Conservation (phyloP, 257 asterid genomes). For the Coffea eugenioides region DNA sequence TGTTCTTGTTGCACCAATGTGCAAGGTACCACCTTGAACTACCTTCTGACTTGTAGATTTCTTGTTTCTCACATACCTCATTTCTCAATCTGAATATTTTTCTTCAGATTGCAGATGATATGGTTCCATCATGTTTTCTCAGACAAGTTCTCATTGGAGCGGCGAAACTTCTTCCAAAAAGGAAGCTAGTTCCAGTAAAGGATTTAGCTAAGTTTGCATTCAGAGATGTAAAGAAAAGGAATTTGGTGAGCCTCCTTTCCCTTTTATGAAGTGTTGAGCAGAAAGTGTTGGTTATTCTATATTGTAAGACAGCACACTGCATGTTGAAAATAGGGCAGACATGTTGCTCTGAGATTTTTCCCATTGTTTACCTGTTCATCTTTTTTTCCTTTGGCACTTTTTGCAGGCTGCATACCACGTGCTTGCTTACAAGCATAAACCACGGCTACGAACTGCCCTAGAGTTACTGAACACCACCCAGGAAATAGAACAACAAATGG, state of each 20-base stretch:
- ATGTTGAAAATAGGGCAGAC: not conserved
- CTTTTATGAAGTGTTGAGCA: not conserved
- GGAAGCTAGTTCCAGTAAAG: slow-evolving; percentile 73
- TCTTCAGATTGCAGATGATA: slow-evolving; percentile 78
- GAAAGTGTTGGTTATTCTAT: not conserved
- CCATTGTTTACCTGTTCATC: not conserved
- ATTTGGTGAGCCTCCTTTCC: slow-evolving; percentile 40
- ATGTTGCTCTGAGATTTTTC: not conserved
- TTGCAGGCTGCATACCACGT: slow-evolving; percentile 63
- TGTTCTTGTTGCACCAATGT: slow-evolving; percentile 95
- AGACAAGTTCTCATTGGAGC: slow-evolving; percentile 60
- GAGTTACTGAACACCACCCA: slow-evolving; percentile 73
- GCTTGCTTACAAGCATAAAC: slow-evolving; percentile 69
- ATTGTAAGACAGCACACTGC: not conserved
- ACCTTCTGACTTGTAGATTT: slow-evolving; percentile 4
- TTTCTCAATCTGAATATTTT: slow-evolving; percentile 5
- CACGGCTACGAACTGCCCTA: slow-evolving; percentile 79
- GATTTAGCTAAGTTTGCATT: slow-evolving; percentile 81
- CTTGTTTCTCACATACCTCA: slow-evolving; percentile 4
- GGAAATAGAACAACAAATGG: slow-evolving; percentile 67
- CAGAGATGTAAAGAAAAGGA: slow-evolving; percentile 61
- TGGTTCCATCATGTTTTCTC: slow-evolving; percentile 74
- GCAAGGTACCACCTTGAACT: slow-evolving; percentile 61
- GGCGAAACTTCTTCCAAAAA: slow-evolving; percentile 76
- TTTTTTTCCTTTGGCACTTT: slow-evolving; percentile 7